A percentile compares a stretch with the other conserved stretches of the same genome.
These are phyloP conservation scores for Penicillium griseofulvum DNA, from an alignment of 2,329 filamentous ascomycete species.

Conservation along the genomic window DNA sequence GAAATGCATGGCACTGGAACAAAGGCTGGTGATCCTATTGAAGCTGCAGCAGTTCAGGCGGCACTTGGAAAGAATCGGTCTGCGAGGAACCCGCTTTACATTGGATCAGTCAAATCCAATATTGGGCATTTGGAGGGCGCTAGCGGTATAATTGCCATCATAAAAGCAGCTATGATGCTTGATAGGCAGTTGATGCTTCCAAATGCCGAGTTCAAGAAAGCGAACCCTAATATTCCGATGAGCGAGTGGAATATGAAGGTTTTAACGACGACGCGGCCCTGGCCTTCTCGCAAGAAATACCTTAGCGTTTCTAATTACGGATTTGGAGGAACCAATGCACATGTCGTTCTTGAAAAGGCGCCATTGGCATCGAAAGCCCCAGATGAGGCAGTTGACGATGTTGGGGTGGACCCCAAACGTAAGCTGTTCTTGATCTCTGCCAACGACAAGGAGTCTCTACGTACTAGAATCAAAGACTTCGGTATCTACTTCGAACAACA, in stretches of 20 bases:
- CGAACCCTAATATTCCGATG: slow-evolving; percentile 30
- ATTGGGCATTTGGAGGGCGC: slow-evolving; percentile 37
- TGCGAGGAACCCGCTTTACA: slow-evolving; percentile 19
- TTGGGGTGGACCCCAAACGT: slow-evolving; percentile 18
- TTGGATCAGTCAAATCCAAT: slow-evolving; percentile 29
- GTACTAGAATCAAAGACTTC: slow-evolving; percentile 23
- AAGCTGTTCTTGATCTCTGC: slow-evolving; percentile 27
- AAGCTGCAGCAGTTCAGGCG: slow-evolving; percentile 30
- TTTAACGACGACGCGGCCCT: slow-evolving; percentile 21
- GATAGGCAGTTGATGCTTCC: slow-evolving; percentile 26
- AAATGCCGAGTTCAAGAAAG: slow-evolving; percentile 27
- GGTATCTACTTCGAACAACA: slow-evolving; percentile 26
- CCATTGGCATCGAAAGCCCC: slow-evolving; percentile 5
- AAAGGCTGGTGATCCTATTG: slow-evolving; percentile 58
- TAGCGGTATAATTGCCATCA: slow-evolving; percentile 30
- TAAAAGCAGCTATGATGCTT: slow-evolving; percentile 31
- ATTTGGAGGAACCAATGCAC: slow-evolving; percentile 31
- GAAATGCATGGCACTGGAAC: slow-evolving; percentile 41
- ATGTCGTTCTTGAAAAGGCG: slow-evolving; percentile 24
- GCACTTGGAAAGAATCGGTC: slow-evolving; percentile 18
- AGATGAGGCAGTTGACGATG: slow-evolving; percentile 7
- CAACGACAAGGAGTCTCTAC: slow-evolving; percentile 27
- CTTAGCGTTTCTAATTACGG: slow-evolving; percentile 29
- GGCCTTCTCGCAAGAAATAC: slow-evolving; percentile 28
- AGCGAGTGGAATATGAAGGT: slow-evolving; percentile 26